phyloP scores from a whole-genome alignment of 345 rosid species.

The Eucalyptus cloeziana region DNA sequence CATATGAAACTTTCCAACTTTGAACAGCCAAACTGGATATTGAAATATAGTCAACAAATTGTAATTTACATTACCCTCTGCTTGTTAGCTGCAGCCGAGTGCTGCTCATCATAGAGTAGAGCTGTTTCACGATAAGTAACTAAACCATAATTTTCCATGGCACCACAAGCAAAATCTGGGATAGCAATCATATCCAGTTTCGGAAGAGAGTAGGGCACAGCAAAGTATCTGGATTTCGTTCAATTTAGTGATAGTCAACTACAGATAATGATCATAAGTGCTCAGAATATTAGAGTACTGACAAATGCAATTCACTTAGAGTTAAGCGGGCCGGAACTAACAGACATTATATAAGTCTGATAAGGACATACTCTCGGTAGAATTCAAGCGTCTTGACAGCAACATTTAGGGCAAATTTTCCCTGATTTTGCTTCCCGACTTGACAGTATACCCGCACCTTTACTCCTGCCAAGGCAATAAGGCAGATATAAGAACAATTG shows the following conservation, averaged over 20 bases:
- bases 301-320: neutral
- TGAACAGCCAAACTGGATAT: neutral
- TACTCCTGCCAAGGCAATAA: constrained; percentile 26
- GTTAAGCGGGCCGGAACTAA: neutral
- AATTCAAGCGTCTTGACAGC: constrained; percentile 83
- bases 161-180: constrained; percentile 95
- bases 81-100: constrained; percentile 96
- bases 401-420: constrained; percentile 79
- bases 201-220: constrained; percentile 77
- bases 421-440: constrained; percentile 83
- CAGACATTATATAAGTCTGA: neutral
- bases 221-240: constrained; percentile 56
- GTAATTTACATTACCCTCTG: constrained; percentile 45
- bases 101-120: constrained; percentile 81
- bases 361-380: constrained; percentile 56
- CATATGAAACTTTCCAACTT: neutral
- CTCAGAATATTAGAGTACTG: neutral
- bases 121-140: constrained; percentile 92
- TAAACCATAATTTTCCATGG: constrained; percentile 98
- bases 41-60: neutral
- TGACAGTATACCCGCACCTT: constrained; percentile 88
- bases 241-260: neutral
- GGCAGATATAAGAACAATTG: neutral
- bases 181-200: constrained; percentile 96
- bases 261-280: neutral